These are phyloP conservation scores for Leonotis leonurus DNA, from an alignment of 257 asterid genomes.

Conservation along the genomic window DNA sequence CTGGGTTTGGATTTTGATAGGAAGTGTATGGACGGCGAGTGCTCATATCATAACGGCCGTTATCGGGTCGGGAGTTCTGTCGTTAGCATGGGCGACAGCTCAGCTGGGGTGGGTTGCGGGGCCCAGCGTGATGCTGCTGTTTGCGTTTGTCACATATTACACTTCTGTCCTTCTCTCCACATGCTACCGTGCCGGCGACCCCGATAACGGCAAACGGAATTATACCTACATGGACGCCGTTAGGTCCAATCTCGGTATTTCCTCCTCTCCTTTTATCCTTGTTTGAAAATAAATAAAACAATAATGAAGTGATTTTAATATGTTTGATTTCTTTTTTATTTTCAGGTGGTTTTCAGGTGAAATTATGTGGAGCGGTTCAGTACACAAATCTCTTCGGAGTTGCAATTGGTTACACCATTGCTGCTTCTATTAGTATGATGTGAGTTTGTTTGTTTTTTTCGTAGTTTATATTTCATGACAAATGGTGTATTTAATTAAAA, in stretches of 20 bases:
- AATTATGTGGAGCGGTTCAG: slow-evolving; percentile 87
- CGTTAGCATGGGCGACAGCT: slow-evolving; percentile 44
- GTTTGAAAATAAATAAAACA: no score
- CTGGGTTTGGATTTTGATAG: neutral
- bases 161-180: slow-evolving; percentile 38
- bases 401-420: slow-evolving; percentile 89
- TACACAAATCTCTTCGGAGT: slow-evolving; percentile 82
- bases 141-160: slow-evolving; percentile 42
- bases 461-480: neutral
- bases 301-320: neutral
- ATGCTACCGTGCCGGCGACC: slow-evolving; percentile 42
- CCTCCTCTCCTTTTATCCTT: neutral
- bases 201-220: slow-evolving; percentile 37
- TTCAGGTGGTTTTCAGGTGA: slow-evolving; percentile 79
- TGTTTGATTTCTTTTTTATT: no score
- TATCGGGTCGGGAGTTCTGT: slow-evolving; percentile 42
- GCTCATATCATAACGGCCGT: slow-evolving; percentile 51
- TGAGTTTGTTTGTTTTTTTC: slow-evolving; percentile 25
- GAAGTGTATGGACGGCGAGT: slow-evolving; percentile 45
- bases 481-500: neutral
- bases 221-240: slow-evolving; percentile 52
- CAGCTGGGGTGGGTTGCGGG: slow-evolving; percentile 52
- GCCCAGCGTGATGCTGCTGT: slow-evolving; percentile 34
- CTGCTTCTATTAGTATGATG: slow-evolving; percentile 74
- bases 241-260: slow-evolving; percentile 29